Evolutionary conservation across 257 asterid genomes (phyloP), one percentile per base, ranked within the genome.

Genomic region (Ophiorrhiza pumila): DNA sequence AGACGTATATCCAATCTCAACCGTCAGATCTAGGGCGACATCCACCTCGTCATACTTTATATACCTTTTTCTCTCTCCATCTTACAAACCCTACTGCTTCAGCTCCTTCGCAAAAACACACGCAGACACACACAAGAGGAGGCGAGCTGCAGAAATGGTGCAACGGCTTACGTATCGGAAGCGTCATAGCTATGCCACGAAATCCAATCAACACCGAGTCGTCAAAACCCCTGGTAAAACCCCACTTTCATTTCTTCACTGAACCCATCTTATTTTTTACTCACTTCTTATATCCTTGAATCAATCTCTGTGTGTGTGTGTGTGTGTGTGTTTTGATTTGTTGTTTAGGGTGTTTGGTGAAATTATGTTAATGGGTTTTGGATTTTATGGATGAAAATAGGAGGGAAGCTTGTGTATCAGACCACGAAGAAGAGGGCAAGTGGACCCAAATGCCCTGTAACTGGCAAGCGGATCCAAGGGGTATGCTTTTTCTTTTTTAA

Each of bases 161-260:
- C 98, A 92, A 60, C 78, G 96, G 25, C 85, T 92, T 0, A 87
- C 96, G 0, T 92, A 92, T 50, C 77, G 94, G 42, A 82, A 68
- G 67, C 79, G 98, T 56, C 98, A 92, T 34, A 92, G 96, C 82
- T 92, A 92, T 75, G 98, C 98, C 74, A 92, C 96, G 34, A 92
- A 88, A 64, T 92, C 98, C 5, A 90, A 92, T 52, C 96, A 90
- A 41, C 96, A 92, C 68, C 79, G 96, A 15, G 65, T 92, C 72
- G 96, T 92, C 42, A 92, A 92, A 82, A 90, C 96, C 53, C 98
- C 98, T 7, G 96, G 96, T 92, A 78, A 29, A 25, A 4, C 5
- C 29, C 17, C 47, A 41, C 68, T 11, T 29, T 39, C 5, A 2
- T 23, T 62, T 23, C 34, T 27, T 41, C 23, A 14, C 3, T 17